These are phyloP conservation scores for Entrophospora sp. DNA, from an alignment of 192 early-diverging fungal genomes.

Conservation along the genomic window DNA sequence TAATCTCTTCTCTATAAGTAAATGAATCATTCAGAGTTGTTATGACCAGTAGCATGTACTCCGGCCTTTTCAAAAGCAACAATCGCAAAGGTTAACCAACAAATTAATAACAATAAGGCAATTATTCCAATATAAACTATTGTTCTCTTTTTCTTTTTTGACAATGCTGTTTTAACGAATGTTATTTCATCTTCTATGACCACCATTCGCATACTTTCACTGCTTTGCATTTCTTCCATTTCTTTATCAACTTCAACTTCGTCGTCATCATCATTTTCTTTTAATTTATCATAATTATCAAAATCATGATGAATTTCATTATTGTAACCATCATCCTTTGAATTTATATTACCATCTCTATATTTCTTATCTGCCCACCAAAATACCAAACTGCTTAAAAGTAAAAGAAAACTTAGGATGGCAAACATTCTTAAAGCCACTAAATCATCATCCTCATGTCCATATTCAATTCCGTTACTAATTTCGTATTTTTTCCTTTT, in stretches of 20 bases:
- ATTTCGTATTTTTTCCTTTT: not conserved
- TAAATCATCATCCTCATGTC: slow-evolving; percentile 14
- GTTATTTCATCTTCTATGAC: not conserved
- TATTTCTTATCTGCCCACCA: slow-evolving; percentile 18
- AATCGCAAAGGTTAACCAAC: slow-evolving; percentile 9
- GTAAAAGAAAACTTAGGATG: not conserved
- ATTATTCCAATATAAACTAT: slow-evolving; percentile 10
- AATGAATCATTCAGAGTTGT: no score
- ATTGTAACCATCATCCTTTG: not conserved
- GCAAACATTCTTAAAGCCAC: slow-evolving; percentile 12
- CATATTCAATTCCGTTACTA: slow-evolving; percentile 1
- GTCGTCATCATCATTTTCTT: not conserved
- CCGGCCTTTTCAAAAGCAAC: slow-evolving; percentile 14
- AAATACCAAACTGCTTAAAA: not conserved
- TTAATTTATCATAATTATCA: not conserved
- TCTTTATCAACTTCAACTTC: no score
- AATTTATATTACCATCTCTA: not conserved
- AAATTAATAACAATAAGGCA: not conserved
- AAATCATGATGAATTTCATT: not conserved
- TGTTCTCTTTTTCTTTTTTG: not conserved
- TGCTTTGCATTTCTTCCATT: no score
- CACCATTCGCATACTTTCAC: not conserved
- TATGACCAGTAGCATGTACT: no score
- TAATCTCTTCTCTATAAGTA: no score
- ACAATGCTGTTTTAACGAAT: not conserved